Conservation (phyloP, 1,139 yeast species). For the Ogataea hybrid region DNA sequence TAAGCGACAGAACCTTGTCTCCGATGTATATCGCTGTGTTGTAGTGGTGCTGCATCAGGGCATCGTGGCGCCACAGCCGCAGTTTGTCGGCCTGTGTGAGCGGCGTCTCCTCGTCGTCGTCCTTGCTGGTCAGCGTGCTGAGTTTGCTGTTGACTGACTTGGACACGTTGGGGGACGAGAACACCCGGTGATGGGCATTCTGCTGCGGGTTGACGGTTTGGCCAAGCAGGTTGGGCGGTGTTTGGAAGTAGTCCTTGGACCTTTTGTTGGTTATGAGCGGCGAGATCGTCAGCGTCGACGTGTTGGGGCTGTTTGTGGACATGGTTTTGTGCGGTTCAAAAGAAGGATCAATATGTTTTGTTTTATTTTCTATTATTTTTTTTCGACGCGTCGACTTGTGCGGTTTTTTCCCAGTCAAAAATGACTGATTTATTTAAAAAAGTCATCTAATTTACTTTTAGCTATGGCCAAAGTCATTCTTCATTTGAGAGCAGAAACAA, state of each 20-base stretch:
- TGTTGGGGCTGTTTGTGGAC: conserved; percentile 40
- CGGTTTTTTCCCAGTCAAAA: background rate
- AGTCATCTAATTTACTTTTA: background rate
- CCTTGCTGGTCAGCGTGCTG: conserved; percentile 9
- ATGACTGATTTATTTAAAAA: conserved; percentile 6
- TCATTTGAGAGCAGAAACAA: conserved; percentile 93
- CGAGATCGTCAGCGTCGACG: conserved; percentile 61
- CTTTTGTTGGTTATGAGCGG: conserved; percentile 49
- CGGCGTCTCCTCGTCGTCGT: conserved; percentile 35
- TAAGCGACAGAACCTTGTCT: conserved; percentile 79
- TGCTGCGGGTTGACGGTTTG: conserved; percentile 12
- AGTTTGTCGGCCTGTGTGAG: conserved; percentile 82
- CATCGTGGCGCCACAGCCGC: conserved; percentile 92
- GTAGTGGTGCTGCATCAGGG: conserved; percentile 89
- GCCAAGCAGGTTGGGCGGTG: conserved; percentile 48
- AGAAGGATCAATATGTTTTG: conserved; percentile 5
- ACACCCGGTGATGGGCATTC: conserved; percentile 21
- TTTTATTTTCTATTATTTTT: background rate
- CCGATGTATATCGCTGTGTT: conserved; percentile 90
- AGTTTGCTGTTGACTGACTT: conserved; percentile 22
- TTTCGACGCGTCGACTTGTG: conserved; percentile 10
- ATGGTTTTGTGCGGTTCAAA: conserved; percentile 12
- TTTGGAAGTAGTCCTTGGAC: conserved; percentile 48
- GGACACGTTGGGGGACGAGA: conserved; percentile 27
- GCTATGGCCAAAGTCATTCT: conserved; percentile 44